These are phyloP conservation scores for Xylaria multiplex DNA, from an alignment of 2,329 filamentous ascomycete species.

Conservation along the genomic window DNA sequence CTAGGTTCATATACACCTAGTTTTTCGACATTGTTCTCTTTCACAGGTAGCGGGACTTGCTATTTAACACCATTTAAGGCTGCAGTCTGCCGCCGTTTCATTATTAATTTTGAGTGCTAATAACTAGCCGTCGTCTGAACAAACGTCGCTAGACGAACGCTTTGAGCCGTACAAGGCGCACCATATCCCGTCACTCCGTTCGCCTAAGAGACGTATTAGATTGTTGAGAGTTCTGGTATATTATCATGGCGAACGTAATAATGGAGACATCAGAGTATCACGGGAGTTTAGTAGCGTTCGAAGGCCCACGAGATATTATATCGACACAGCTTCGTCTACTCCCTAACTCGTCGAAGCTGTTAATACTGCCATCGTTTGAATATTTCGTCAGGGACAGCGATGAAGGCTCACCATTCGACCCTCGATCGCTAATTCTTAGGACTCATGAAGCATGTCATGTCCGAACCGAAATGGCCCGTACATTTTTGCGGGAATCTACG, in stretches of 20 bases:
- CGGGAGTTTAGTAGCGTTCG: constrained; percentile 68
- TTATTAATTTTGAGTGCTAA: background rate
- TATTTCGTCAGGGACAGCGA: constrained; percentile 55
- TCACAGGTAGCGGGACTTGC: background rate
- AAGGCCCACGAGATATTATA: constrained; percentile 65
- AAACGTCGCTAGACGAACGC: background rate
- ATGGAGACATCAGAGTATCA: constrained; percentile 44
- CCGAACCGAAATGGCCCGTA: constrained; percentile 59
- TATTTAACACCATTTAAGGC: constrained; percentile 1
- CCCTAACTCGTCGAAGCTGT: constrained; percentile 66
- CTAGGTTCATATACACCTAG: background rate
- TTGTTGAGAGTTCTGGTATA: constrained; percentile 18
- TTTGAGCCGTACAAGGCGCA: constrained; percentile 3
- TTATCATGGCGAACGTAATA: constrained; percentile 41
- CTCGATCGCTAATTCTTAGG: constrained; percentile 56
- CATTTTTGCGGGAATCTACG: constrained; percentile 61
- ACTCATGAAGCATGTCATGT: constrained; percentile 61
- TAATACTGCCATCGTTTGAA: constrained; percentile 65
- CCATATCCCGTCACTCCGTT: constrained; percentile 2
- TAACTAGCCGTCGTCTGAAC: constrained; percentile 1
- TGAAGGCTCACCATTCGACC: constrained; percentile 49
- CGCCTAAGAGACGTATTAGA: background rate
- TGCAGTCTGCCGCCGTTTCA: background rate
- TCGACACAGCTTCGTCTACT: constrained; percentile 69
- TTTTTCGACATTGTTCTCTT: background rate